Evolutionary conservation across 2,329 filamentous ascomycete genomes (phyloP).

Genomic region (Rugonectria rugulosa): DNA sequence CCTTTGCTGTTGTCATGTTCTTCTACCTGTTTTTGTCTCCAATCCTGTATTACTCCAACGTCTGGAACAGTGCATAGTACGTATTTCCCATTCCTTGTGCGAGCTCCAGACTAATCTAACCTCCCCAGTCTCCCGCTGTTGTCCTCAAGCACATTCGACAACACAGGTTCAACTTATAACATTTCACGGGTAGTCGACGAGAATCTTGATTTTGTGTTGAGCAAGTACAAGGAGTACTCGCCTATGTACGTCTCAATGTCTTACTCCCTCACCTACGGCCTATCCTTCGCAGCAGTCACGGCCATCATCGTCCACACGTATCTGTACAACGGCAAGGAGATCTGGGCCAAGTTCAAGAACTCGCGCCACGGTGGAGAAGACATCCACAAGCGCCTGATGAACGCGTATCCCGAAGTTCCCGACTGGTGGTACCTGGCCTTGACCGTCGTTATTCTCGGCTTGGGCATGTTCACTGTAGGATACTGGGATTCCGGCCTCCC

Average conservation of each 20-base stretch:
- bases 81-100: not conserved
- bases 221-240: conserved; percentile 16
- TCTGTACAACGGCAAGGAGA: conserved; percentile 15
- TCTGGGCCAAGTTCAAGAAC: conserved; percentile 21
- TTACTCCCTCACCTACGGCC: conserved; percentile 12
- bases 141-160: conserved; percentile 17
- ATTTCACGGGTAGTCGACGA: conserved; percentile 11
- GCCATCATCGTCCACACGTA: conserved; percentile 19
- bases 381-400: conserved; percentile 18
- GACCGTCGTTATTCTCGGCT: conserved; percentile 3
- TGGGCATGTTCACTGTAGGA: conserved; percentile 19
- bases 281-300: conserved; percentile 15
- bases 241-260: conserved; percentile 22
- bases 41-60: conserved; percentile 20
- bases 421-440: conserved; percentile 19
- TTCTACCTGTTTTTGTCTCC: conserved; percentile 15
- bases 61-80: conserved; percentile 21
- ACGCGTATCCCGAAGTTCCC: conserved; percentile 15
- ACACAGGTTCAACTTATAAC: conserved; percentile 10
- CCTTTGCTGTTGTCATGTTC: conserved; percentile 12
- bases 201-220: conserved; percentile 13
- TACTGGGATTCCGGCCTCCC: conserved; percentile 19
- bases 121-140: conserved; percentile 9
- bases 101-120: not conserved
- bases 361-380: conserved; percentile 16